Percentiles rank a stretch among this genome's conserved stretches.
These are phyloP conservation scores for Zalaria obscura DNA, from an alignment of 2,329 filamentous ascomycete species.

Conservation along the genomic window DNA sequence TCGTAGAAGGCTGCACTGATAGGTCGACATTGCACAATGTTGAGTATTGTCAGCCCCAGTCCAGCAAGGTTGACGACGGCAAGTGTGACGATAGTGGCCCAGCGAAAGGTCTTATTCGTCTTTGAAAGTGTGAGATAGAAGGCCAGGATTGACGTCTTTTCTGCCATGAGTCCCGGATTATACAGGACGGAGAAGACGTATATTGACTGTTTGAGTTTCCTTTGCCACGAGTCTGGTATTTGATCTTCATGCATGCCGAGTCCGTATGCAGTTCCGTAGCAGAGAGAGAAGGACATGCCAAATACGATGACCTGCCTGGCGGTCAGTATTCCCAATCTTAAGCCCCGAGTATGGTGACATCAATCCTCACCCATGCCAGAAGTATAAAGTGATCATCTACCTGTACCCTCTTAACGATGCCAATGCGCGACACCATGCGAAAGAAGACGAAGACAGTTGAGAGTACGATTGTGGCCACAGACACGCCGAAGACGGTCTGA, in stretches of 20 bases:
- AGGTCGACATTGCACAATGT: slow-evolving; percentile 74
- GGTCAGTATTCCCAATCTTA: not conserved
- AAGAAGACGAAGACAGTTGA: slow-evolving; percentile 62
- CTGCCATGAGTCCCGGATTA: slow-evolving; percentile 79
- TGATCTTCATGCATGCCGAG: slow-evolving; percentile 53
- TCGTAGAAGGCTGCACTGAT: slow-evolving; percentile 51
- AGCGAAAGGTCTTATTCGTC: slow-evolving; percentile 61
- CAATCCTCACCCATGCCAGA: slow-evolving; percentile 50
- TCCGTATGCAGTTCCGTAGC: slow-evolving; percentile 48
- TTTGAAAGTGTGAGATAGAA: slow-evolving; percentile 79
- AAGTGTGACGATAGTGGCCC: slow-evolving; percentile 70
- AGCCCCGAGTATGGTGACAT: not conserved
- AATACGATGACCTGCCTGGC: slow-evolving; percentile 3
- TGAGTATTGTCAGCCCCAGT: slow-evolving; percentile 66
- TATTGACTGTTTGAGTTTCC: slow-evolving; percentile 40
- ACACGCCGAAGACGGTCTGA: slow-evolving; percentile 51
- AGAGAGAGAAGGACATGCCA: slow-evolving; percentile 14
- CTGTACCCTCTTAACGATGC: slow-evolving; percentile 56
- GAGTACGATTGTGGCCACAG: slow-evolving; percentile 52
- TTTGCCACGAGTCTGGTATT: slow-evolving; percentile 36
- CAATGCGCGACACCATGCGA: slow-evolving; percentile 57
- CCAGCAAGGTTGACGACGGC: slow-evolving; percentile 67
- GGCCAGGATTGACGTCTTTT: slow-evolving; percentile 82
- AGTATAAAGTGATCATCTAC: slow-evolving; percentile 75
- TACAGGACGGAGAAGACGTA: slow-evolving; percentile 50